Percentiles rank a stretch among this genome's conserved stretches.
Evolutionary conservation across 768 basidiomycete species (phyloP).

Genomic region (Trametes coccinea): DNA sequence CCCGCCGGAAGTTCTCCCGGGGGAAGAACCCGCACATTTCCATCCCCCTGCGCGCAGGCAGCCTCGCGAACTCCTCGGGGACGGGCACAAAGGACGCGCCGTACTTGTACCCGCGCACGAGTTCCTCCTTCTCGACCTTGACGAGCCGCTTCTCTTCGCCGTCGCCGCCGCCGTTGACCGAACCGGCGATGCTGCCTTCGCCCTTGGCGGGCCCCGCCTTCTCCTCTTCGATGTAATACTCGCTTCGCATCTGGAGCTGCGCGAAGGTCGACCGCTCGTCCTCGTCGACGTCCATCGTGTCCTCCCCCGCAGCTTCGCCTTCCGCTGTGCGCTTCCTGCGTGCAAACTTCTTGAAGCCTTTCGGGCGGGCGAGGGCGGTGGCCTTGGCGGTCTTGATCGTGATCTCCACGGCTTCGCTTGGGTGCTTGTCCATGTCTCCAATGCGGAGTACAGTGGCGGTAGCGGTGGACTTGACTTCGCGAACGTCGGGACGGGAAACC

Average conservation of each 20-base stretch:
- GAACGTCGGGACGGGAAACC: slow-evolving; percentile 61
- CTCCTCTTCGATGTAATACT: slow-evolving; percentile 58
- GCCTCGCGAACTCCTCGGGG: slow-evolving; percentile 76
- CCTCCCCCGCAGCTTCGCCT: slow-evolving; percentile 30
- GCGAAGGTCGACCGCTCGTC: slow-evolving; percentile 43
- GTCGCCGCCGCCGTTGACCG: slow-evolving; percentile 32
- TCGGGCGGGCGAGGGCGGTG: slow-evolving; percentile 67
- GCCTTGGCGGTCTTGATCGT: slow-evolving; percentile 77
- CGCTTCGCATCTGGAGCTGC: slow-evolving; percentile 45
- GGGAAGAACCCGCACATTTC: slow-evolving; percentile 87
- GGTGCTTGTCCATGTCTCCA: slow-evolving; percentile 67
- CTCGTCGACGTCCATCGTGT: slow-evolving; percentile 33
- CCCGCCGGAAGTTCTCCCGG: slow-evolving; percentile 70
- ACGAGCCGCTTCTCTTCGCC: slow-evolving; percentile 40
- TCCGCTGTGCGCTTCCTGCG: slow-evolving; percentile 37
- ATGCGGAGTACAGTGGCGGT: slow-evolving; percentile 68
- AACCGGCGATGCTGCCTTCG: slow-evolving; percentile 20
- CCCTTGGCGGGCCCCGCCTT: slow-evolving; percentile 37
- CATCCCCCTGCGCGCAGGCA: slow-evolving; percentile 81
- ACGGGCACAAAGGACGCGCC: slow-evolving; percentile 86
- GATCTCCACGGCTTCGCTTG: slow-evolving; percentile 76
- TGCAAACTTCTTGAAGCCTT: slow-evolving; percentile 78
- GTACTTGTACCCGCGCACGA: slow-evolving; percentile 84
- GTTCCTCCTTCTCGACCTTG: slow-evolving; percentile 75
- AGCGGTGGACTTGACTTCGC: slow-evolving; percentile 65